These are phyloP conservation scores for Pseudogymnoascus sp. DNA, from an alignment of 2,329 filamentous ascomycete species.

Conservation along the genomic window DNA sequence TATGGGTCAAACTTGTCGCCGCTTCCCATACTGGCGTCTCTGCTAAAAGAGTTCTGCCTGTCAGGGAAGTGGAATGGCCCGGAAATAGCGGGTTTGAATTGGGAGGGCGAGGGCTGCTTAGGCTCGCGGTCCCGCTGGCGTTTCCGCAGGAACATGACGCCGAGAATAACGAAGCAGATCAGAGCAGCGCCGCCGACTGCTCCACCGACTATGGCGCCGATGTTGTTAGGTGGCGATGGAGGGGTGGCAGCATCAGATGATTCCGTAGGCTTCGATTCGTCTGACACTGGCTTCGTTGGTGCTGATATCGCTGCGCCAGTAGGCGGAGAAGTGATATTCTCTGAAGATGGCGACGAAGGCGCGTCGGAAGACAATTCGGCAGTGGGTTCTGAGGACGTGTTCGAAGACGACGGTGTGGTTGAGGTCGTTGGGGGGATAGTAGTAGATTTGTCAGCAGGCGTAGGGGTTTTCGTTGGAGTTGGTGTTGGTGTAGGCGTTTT, in stretches of 20 bases:
- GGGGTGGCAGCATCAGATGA: background rate
- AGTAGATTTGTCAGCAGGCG: background rate
- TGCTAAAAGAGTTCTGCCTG: background rate
- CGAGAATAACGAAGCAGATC: constrained; percentile 14
- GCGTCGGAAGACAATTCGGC: background rate
- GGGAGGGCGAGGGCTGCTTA: background rate
- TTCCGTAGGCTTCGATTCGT: background rate
- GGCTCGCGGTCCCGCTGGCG: constrained; percentile 1
- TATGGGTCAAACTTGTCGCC: background rate
- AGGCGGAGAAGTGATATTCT: background rate
- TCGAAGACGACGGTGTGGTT: constrained; percentile 7
- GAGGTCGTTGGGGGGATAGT: background rate
- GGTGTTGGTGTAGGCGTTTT: background rate
- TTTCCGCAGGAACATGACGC: constrained; percentile 14
- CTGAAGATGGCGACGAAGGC: background rate
- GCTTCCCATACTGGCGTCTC: background rate
- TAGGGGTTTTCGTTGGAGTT: background rate
- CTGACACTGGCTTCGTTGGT: background rate
- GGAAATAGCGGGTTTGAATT: background rate
- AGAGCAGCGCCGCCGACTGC: constrained; percentile 12
- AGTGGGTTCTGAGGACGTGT: background rate
- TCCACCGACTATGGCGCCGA: constrained; percentile 11
- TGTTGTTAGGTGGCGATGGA: constrained; percentile 1
- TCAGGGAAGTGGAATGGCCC: background rate
- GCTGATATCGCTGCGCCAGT: background rate